Evolutionary conservation across 257 asterid genomes (phyloP), one percentile per base, ranked within the genome.

Genomic region (Scutellaria minor): DNA sequence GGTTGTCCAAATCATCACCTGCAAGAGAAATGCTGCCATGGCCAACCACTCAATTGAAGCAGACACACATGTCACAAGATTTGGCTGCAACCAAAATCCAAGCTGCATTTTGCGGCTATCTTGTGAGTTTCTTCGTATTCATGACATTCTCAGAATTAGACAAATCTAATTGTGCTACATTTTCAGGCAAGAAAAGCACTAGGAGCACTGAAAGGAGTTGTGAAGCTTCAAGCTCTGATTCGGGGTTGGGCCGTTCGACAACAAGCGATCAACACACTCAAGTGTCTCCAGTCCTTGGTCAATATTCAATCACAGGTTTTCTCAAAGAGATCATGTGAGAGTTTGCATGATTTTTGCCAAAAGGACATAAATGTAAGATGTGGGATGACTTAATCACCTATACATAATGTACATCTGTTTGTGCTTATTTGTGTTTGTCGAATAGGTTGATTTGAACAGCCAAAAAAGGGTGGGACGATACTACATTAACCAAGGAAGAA

Each of bases 241-340:
- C 96, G 97, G 0, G 98, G 98, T 15, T 85, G 96, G 89, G 96
- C 96, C 5, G 98, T 93, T 56, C 82, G 98, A 41, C 89, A 82
- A 66, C 97, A 93, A 76, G 92, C 98, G 20, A 74, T 89, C 59
- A 75, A 88, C 74, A 89, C 97, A 40, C 96, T 93, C 72, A 93
- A 83, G 77, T 87, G 96, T 74, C 76, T 93, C 80, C 98, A 93
- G 78, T 85, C 97, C 71, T 85, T 93, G 41, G 92, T 93, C 2
- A 93, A 83, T 78, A 93, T 90, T 52, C 98, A 93, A 72, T 74
- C 94, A 35, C 89, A 90, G 72, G 89, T 93, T 53, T 81, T 90
- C 82, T 89, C 92, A 15, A 89, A 86, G 77, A 87, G 92, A 31
- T 31, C 37, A 70, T 62, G 87, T 70, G 88, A 68, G 44, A 79